A percentile compares a stretch with the other conserved stretches of the same genome.
These are phyloP conservation scores for Russula sp. DNA, from an alignment of 768 basidiomycete genomes.

Conservation along the genomic window DNA sequence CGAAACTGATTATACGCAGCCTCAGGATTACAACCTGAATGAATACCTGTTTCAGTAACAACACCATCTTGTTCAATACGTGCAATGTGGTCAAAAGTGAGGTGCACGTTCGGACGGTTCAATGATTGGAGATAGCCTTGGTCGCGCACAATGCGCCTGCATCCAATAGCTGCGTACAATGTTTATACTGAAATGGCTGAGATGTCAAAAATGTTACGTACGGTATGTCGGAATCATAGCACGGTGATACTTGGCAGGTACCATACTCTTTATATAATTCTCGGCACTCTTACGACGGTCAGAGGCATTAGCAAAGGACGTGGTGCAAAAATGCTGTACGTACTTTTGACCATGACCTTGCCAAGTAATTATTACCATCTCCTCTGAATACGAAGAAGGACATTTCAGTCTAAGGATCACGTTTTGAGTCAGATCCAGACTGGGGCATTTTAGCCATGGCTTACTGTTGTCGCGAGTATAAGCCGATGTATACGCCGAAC, in stretches of 20 bases:
- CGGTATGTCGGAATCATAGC: slow-evolving; percentile 45
- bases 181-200: not conserved
- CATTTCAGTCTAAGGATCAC: not conserved
- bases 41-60: slow-evolving; percentile 32
- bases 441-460: slow-evolving; percentile 2
- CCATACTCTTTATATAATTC: slow-evolving; percentile 38
- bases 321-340: not conserved
- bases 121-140: slow-evolving; percentile 47
- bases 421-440: not conserved
- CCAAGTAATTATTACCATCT: slow-evolving; percentile 7
- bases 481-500: slow-evolving; percentile 40
- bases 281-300: slow-evolving; percentile 29
- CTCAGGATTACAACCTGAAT: not conserved
- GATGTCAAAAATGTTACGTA: slow-evolving; percentile 24
- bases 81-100: slow-evolving; percentile 44
- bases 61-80: slow-evolving; percentile 43
- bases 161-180: slow-evolving; percentile 39
- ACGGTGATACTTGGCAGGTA: slow-evolving; percentile 29
- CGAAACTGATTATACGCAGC: not conserved
- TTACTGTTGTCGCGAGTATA: slow-evolving; percentile 39
- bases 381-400: not conserved
- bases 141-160: slow-evolving; percentile 55
- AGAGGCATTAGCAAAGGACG: not conserved
- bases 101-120: slow-evolving; percentile 42
- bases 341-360: not conserved